Conservation (phyloP, 306 rosid species). For the Mimosa bimucronata region DNA sequence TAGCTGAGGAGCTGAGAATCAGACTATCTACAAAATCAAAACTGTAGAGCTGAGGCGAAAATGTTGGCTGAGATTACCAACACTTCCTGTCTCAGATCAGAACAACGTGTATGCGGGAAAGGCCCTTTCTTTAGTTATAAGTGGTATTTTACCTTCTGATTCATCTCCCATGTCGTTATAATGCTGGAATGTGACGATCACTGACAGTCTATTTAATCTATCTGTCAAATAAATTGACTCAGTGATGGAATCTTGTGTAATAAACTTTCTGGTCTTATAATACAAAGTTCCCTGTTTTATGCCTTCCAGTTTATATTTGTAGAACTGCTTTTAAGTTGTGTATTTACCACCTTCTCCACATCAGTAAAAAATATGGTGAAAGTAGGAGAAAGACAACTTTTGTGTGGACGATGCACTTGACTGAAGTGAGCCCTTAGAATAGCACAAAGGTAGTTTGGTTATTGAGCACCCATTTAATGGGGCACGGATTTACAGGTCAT, state of each 20-base stretch:
- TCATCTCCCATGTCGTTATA: not conserved
- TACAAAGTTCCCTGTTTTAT: not conserved
- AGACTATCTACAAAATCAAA: constrained; percentile 49
- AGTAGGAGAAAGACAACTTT: not conserved
- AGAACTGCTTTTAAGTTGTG: not conserved
- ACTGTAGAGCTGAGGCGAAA: constrained; percentile 39
- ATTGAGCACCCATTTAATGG: not conserved
- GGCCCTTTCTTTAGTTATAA: not conserved
- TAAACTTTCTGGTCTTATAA: constrained; percentile 6
- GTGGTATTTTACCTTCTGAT: not conserved
- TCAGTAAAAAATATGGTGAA: not conserved
- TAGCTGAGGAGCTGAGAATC: constrained; percentile 60
- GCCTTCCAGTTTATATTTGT: not conserved
- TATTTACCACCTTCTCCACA: not conserved
- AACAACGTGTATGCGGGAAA: not conserved
- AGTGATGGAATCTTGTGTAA: not conserved
- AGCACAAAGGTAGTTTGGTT: not conserved
- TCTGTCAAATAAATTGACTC: not conserved
- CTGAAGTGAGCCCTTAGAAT: not conserved
- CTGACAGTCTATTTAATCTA: not conserved
- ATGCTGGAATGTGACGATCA: not conserved
- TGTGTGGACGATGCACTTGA: not conserved
- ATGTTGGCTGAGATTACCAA: constrained; percentile 16
- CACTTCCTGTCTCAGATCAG: constrained; percentile 2
- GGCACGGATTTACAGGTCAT: not conserved